Base-by-base conservation (phyloP, 208 protist genomes). In the Phytomonas sp. region DNA sequence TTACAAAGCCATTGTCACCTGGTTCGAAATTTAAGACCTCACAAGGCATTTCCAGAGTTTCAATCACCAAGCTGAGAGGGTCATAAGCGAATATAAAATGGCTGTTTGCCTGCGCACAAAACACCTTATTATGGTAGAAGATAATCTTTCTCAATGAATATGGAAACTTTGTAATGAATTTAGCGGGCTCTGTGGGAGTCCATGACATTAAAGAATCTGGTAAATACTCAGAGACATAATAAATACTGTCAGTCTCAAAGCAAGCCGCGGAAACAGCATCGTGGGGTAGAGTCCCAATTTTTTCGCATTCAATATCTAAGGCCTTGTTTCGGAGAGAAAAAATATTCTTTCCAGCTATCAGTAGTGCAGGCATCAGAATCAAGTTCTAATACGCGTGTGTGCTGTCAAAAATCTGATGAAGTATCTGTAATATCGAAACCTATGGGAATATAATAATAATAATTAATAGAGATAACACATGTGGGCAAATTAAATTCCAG, bases 1-100 rank as follows among this genome's bases (percentile, higher is more conserved):
- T 77, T 6, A 92, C 86, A 80, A 94, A 92, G 1, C 89, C 89
- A 65, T 94, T 81, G 33, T 79, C 81, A 0, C 81, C 83, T 23
- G 81, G 69, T 33, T 84, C 76, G 19, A 83, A 76, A 59, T 79
- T 68, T n/a, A 64, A 40, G 12, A 89, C 62, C 6, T 74, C 56
- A 26, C 75, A 73, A 30, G 73, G 40, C 36, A 87, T 68, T 3
- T 74, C 23, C n/a, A 92, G 59, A 0, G 63, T 76, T 67, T 94
- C 89, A 2, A 81, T 69, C 1, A 72, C 76, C 29, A 59, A 63
- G 73, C 76, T 74, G 2, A 92, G 72, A 31, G 84, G 84, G 69
- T 94, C 89, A 68, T 84, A 89, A 4, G 73, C 70, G 29, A 79
- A 70, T 5, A 92, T 67, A 29, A 63, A 70, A 45, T 69, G 66